Evolutionary conservation across 129 eudicot genomes (phyloP), one percentile per base, ranked within the genome.

Genomic region (Lactuca sativa): DNA sequence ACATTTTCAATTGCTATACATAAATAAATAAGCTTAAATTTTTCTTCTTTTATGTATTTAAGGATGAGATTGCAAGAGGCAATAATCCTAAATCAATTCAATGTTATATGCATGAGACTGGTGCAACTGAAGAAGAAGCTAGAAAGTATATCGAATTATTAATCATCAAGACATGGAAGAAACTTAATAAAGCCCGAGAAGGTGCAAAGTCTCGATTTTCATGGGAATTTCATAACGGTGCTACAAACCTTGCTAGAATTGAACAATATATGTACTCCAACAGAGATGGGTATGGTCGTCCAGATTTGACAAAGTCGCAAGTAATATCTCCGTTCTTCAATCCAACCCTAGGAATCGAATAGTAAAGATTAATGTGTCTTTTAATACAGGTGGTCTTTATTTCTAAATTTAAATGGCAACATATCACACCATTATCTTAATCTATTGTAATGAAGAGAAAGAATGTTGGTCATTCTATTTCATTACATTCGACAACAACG

Each of bases 1-100:
- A 18, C 15, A 6, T 3, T 56, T 56, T 6, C 2, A 3, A 56
- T 9, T 11, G 13, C 9, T 1, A 15, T 3, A 18, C 3, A 0
- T 34, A 56, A 56, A 56, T 55, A 1, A 56, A 56, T 8, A 15
- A 56, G 4, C 34, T 56, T 56, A 25, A 25, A 25, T 1, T 9
- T 18, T 5, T 9, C 8, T 16, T 56, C 3, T 7, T 1, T 56
- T 7, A 25, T 55, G 6, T 7, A 6, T 18, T 9, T 3, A 10
- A 41, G 73, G 73, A 68, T 34, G 73, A 68, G 37, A 25, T 74
- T 44, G 18, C n/a, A 52, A 74, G 71, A 74, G 78, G 78, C 7
- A 71, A 74, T 30, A 51, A 43, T 54, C 56, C 65, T 1, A 63
- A 65, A 54, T 64, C 78, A 64, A 64, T 74, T 40, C 78, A 74